Conservation (phyloP, 2,329 filamentous ascomycete genomes). For the Scedosporium boydii region DNA sequence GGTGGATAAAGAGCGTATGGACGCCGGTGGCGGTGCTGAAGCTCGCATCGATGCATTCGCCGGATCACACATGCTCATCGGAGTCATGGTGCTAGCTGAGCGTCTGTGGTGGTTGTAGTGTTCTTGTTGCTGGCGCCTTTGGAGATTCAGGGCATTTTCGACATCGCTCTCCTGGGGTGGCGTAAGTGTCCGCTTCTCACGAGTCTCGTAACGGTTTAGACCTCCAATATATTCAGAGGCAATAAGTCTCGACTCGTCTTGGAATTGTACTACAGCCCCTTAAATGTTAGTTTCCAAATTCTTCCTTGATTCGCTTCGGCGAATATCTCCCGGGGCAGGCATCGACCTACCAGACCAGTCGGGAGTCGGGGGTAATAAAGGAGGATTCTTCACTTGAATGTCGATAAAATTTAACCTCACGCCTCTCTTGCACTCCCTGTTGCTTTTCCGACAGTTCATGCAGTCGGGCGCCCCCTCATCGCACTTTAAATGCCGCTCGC, state of each 20-base stretch:
- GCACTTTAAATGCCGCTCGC: conserved; percentile 84
- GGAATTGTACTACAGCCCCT: conserved; percentile 53
- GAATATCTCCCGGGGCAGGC: not conserved
- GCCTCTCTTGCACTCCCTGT: conserved; percentile 74
- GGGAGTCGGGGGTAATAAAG: conserved; percentile 47
- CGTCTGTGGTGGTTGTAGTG: conserved; percentile 12
- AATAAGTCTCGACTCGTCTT: conserved; percentile 82
- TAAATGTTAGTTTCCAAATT: no score
- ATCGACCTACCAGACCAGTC: conserved; percentile 52
- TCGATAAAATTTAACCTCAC: conserved; percentile 89
- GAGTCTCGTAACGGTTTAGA: conserved; percentile 55
- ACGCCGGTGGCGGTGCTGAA: not conserved
- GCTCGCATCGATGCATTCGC: not conserved
- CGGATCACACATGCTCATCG: not conserved
- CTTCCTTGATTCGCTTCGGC: no score
- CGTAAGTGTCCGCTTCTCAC: not conserved
- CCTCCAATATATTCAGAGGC: conserved; percentile 86
- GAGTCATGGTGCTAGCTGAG: conserved; percentile 7
- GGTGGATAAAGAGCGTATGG: not conserved
- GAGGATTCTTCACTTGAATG: conserved; percentile 61
- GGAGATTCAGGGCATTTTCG: not conserved
- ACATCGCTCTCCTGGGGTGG: not conserved
- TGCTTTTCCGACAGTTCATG: conserved; percentile 82
- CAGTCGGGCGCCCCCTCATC: conserved; percentile 60
- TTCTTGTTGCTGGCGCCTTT: not conserved